Base-by-base conservation (phyloP, 257 asterid species). In the Buddleja alternifolia region DNA sequence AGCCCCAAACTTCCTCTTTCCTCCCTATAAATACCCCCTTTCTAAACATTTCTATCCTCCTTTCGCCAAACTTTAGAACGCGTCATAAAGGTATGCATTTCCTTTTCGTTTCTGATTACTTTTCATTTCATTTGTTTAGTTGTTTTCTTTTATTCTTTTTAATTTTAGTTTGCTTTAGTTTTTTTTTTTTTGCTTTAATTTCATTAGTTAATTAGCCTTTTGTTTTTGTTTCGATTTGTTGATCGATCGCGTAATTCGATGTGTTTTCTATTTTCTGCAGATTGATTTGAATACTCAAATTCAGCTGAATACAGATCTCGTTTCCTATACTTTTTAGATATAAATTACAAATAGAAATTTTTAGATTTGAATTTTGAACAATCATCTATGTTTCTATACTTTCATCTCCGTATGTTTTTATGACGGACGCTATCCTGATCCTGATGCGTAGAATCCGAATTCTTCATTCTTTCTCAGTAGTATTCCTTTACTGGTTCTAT, bases 401-500 rank as follows among this genome's bases (percentile, higher is more conserved):
- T 58, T 69, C 67, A 67, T 62, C 51, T 62, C 63, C 70, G 29
- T 60, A 77, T 16, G 36, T 60, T 77, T 81, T 62, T 61, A 84
- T 92, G 95, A 84, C 78, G 6, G 15, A 21, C 51, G 57, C 72
- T 9, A 56, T 76, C 52, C 78, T 69, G 11, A 56, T 76, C 52
- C 78, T 69, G 11, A 76, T 89, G 85, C 94, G 88, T 48, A 75
- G 95, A 7, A 75, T 89, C 63, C 85, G 95, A 72, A 71, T 89
- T 25, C 88, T 89, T 9, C 98, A 92, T 70, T 92, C 98, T 2
- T 92, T 89, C 75, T 92, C 98, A 8, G 98, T 92, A 15, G 96
- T 92, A 6, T 92, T 87, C 68, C 90, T 92, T 32, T 82, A 89
- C 82, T 86, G 96, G 96, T 92, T 92, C 75, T 87, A 92, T 11